Percentiles rank a stretch among this genome's conserved stretches.
phyloP scores from a whole-genome alignment of 768 basidiomycete species.

The Hericium alpestre region DNA sequence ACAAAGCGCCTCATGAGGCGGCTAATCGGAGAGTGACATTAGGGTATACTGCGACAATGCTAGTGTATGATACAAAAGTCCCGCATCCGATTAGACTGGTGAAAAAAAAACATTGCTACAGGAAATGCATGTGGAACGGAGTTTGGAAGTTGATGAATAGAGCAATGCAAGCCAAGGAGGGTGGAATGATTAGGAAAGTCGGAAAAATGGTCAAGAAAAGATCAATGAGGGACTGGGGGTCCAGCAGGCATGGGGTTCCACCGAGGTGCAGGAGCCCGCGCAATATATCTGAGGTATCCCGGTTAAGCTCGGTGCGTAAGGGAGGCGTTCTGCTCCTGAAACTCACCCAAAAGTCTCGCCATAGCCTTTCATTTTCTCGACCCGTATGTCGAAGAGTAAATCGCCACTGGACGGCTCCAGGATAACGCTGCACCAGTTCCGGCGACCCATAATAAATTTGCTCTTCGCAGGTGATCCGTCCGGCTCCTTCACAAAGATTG shows the following conservation, averaged over 20 bases:
- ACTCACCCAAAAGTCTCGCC: slow-evolving; percentile 75
- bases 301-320: neutral
- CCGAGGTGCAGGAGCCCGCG: slow-evolving; percentile 21
- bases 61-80: slow-evolving; percentile 2
- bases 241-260: slow-evolving; percentile 11
- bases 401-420: slow-evolving; percentile 51
- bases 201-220: neutral
- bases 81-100: slow-evolving; percentile 1
- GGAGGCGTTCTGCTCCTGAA: neutral
- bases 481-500: slow-evolving; percentile 67
- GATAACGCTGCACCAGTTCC: slow-evolving; percentile 77
- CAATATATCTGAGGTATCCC: slow-evolving; percentile 13
- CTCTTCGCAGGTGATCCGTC: slow-evolving; percentile 68
- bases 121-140: neutral
- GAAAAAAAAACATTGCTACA: neutral
- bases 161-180: neutral
- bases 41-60: neutral
- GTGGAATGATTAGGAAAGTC: no score
- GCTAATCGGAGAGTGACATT: neutral
- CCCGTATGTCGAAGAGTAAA: slow-evolving; percentile 71
- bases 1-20: neutral
- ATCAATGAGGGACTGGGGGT: neutral
- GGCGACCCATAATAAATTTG: slow-evolving; percentile 74
- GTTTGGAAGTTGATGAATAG: neutral
- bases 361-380: slow-evolving; percentile 74